Conservation (phyloP, 2,329 filamentous ascomycete genomes). For the Exophiala xenobiotica region DNA sequence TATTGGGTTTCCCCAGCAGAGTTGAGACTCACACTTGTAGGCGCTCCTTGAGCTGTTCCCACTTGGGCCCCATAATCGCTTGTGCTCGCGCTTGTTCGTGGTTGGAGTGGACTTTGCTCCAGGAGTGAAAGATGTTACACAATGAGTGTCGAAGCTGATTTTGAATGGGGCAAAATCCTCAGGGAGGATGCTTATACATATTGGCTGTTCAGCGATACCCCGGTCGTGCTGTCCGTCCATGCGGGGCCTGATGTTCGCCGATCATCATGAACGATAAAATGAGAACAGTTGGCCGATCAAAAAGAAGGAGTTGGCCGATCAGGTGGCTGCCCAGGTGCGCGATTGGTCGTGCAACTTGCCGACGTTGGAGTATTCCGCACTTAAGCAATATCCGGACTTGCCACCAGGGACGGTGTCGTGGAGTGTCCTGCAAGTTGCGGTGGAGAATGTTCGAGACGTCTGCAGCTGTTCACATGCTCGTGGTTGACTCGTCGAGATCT, state of each 20-base stretch:
- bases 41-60: conserved; percentile 15
- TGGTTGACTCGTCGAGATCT: too few species aligned
- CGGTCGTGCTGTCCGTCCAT: background rate
- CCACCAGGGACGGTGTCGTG: too few species aligned
- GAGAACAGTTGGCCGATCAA: conserved; percentile 1
- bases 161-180: conserved; percentile 13
- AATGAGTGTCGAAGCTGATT: conserved; percentile 3
- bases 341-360: background rate
- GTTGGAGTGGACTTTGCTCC: background rate
- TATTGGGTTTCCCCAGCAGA: background rate
- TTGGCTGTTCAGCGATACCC: background rate
- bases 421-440: too few species aligned
- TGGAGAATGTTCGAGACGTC: too few species aligned
- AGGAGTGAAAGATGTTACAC: conserved; percentile 4
- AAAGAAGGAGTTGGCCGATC: background rate
- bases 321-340: background rate
- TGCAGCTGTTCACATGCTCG: too few species aligned
- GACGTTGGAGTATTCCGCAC: background rate
- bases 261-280: too few species aligned
- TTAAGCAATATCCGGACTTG: too few species aligned
- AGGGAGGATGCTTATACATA: conserved; percentile 19
- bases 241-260: conserved; percentile 12
- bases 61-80: conserved; percentile 13
- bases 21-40: conserved; percentile 15
- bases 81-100: background rate